These are phyloP conservation scores for Calonectria ilicicola DNA, from an alignment of 2,329 filamentous ascomycete genomes.

Conservation along the genomic window DNA sequence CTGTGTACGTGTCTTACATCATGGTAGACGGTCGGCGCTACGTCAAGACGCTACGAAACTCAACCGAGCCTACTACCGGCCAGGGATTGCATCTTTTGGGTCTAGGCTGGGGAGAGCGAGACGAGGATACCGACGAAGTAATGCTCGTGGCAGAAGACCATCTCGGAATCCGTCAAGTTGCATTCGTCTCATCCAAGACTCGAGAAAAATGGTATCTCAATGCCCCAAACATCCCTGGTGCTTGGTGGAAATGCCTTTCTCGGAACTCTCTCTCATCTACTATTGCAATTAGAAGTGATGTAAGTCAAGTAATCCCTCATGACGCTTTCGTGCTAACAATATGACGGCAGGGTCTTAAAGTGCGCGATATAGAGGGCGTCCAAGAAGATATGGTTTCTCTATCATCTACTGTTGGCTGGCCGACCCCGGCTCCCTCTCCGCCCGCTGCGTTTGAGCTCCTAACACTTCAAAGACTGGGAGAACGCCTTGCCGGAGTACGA, in stretches of 20 bases:
- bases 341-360: constrained; percentile 4
- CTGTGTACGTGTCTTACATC: constrained; percentile 17
- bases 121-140: background rate
- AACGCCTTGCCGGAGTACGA: constrained; percentile 5
- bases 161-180: constrained; percentile 19
- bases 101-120: background rate
- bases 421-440: constrained; percentile 1
- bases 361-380: background rate
- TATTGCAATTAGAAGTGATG: constrained; percentile 13
- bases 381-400: background rate
- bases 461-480: background rate
- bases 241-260: constrained; percentile 20
- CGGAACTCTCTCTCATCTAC: constrained; percentile 8
- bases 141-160: constrained; percentile 25
- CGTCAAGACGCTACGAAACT: constrained; percentile 14
- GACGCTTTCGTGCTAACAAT: background rate
- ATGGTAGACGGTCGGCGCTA: constrained; percentile 23
- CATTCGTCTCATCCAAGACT: constrained; percentile 19
- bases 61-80: background rate
- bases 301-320: background rate
- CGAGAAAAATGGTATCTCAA: constrained; percentile 22
- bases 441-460: constrained; percentile 16
- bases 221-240: constrained; percentile 10
- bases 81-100: background rate
- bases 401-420: constrained; percentile 16